Conservation (phyloP, 75 land plant species). For the Sequoiadendron giganteum region DNA sequence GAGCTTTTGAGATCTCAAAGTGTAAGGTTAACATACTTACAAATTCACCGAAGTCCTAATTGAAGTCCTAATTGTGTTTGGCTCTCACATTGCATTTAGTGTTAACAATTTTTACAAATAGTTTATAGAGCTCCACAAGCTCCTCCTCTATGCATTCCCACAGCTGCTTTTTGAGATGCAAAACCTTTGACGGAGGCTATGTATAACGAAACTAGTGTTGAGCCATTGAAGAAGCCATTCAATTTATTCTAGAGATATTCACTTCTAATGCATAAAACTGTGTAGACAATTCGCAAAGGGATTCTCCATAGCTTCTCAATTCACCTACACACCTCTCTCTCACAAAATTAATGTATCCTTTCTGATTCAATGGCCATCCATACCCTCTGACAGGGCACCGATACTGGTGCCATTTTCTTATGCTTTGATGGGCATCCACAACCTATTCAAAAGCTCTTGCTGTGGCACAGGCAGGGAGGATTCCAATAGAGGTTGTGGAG, state of each 20-base stretch:
- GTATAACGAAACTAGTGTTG: conserved; percentile 94
- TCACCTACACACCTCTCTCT: not conserved
- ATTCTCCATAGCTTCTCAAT: not conserved
- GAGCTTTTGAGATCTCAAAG: not conserved
- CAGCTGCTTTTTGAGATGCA: conserved; percentile 86
- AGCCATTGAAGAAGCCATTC: conserved; percentile 70
- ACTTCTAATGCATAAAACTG: not conserved
- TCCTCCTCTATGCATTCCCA: conserved; percentile 98
- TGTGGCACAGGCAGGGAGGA: no score
- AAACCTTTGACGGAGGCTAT: conserved; percentile 89
- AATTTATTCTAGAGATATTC: not conserved
- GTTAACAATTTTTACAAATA: conserved; percentile 84
- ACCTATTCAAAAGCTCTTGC: no score
- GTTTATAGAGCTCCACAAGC: conserved; percentile 81
- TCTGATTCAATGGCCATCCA: no score
- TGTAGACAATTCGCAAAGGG: not conserved
- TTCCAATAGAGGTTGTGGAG: no score
- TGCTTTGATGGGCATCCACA: no score
- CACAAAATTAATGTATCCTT: no score
- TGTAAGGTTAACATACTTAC: conserved; percentile 37
- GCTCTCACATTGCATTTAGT: conserved; percentile 97
- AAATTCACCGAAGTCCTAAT: conserved; percentile 93
- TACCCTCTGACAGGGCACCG: no score
- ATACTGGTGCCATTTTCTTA: no score
- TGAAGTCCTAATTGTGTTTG: conserved; percentile 91